Evolutionary conservation across 306 rosid genomes (phyloP).

Genomic region (Leucaena leucocephala): DNA sequence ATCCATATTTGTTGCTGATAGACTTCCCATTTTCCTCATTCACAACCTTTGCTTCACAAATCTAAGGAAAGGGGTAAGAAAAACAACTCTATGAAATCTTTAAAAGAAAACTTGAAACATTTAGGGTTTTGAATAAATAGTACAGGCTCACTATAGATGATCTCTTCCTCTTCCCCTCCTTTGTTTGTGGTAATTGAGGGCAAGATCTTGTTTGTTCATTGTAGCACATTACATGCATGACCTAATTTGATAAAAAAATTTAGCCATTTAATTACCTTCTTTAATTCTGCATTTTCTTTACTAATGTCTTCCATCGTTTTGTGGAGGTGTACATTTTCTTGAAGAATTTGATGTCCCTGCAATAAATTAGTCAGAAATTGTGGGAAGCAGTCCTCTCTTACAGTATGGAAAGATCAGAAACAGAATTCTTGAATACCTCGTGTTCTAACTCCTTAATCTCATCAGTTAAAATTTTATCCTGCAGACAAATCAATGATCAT

Average conservation of each 20-base stretch:
- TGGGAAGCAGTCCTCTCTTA: conserved; percentile 19
- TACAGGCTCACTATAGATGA: background rate
- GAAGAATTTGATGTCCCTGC: conserved; percentile 58
- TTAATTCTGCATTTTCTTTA: conserved; percentile 58
- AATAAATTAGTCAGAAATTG: conserved; percentile 26
- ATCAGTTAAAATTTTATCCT: conserved; percentile 55
- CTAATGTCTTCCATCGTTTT: conserved; percentile 46
- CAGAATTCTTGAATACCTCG: conserved; percentile 44
- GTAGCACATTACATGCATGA: no score
- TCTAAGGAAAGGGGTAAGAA: conserved; percentile 37
- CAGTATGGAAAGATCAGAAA: conserved; percentile 6
- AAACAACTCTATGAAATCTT: conserved; percentile 26
- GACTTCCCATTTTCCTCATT: conserved; percentile 44
- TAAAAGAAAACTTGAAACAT: conserved; percentile 23
- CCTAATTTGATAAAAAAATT: no score
- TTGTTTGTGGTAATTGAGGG: background rate
- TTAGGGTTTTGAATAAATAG: conserved; percentile 30
- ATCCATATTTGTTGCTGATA: conserved; percentile 45
- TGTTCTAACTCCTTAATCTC: conserved; percentile 51
- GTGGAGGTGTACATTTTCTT: conserved; percentile 54
- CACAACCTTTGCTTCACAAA: conserved; percentile 46
- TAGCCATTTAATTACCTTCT: background rate
- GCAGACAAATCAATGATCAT: conserved; percentile 34
- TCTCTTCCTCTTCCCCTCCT: background rate
- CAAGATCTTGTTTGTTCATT: background rate